Evolutionary conservation across 2,329 filamentous ascomycete genomes (phyloP), one percentile per base, ranked within the genome.

Genomic region (Sordariomycetes sp.): DNA sequence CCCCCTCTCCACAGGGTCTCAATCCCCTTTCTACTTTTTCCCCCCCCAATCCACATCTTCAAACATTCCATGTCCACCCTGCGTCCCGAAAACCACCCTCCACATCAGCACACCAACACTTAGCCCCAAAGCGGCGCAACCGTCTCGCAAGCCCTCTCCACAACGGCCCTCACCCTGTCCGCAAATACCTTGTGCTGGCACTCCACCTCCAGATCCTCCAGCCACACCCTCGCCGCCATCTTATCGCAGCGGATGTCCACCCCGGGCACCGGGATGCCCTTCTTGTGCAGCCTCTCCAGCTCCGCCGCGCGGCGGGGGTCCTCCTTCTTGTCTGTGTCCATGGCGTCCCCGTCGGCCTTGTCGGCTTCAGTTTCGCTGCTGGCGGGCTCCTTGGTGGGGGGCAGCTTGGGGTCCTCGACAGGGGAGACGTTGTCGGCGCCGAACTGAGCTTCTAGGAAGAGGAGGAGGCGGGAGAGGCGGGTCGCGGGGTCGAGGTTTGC

Each of bases 371-470:
- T 58, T 25, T 64, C 63, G n/a, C n/a, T n/a, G n/a, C n/a, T n/a
- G 39, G 59, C 52, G 59, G 64, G 64, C 10, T 63, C 66, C n/a
- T 65, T 62, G 34, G 73, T 64, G 7, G 72, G 61, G 0, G 76
- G 74, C 2, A 83, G 68, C 68, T 84, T 80, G 59, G 90, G 74
- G 65, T 71, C 74, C 45, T 85, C 79, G 62, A 97, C 87, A 4
- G 92, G 90, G 0, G 80, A 77, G 58, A 97, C 84, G 59, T 89
- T 86, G 61, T 94, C 86, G 35, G 82, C 77, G 60, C 94, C 94
- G 67, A 99, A 99, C 69, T 99, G 94, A 2, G 91, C 89, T 75
- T 99, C 94, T 15, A 99, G 85, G 75, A 99, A 96, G 83, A 96
- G 89, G 72, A 95, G 87, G 22, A 99, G 82, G 36, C 92, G 85